These are phyloP conservation scores for Eryngium alpinum DNA, from an alignment of 140 eudicot genomes.

Conservation along the genomic window DNA sequence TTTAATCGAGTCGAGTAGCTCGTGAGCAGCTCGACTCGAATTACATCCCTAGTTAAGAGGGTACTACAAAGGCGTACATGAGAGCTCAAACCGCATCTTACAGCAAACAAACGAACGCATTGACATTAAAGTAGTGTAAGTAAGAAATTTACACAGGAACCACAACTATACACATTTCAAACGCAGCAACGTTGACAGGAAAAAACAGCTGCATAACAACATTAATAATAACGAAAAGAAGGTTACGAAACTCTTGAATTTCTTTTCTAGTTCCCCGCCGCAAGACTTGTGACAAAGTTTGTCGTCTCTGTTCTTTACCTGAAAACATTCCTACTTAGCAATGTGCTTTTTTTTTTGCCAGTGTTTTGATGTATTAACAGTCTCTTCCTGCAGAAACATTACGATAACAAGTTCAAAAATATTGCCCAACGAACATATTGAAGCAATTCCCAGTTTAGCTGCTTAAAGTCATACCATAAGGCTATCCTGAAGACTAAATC, in stretches of 20 bases:
- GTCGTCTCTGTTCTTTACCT: neutral
- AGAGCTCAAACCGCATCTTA: no score
- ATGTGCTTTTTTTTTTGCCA: neutral
- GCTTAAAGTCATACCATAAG: constrained; percentile 12
- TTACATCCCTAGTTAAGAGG: no score
- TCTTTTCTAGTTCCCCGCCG: neutral
- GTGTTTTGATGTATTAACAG: constrained; percentile 4
- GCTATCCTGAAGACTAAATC: neutral
- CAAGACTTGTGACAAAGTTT: neutral
- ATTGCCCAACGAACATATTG: neutral
- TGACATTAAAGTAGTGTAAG: no score
- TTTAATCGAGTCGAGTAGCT: no score
- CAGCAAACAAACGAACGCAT: no score
- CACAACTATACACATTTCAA: neutral
- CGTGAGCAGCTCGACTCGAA: no score
- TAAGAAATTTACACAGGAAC: no score
- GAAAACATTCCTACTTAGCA: neutral
- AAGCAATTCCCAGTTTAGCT: neutral
- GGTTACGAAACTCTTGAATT: neutral
- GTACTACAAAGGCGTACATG: no score
- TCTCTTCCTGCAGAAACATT: constrained; percentile 13
- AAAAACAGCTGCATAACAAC: no score
- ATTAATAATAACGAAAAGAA: no score
- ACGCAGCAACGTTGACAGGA: no score
- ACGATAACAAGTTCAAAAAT: neutral